Percentiles rank a stretch among this genome's conserved stretches.
phyloP scores from a whole-genome alignment of 345 rosid genomes.

The Populus nigra region DNA sequence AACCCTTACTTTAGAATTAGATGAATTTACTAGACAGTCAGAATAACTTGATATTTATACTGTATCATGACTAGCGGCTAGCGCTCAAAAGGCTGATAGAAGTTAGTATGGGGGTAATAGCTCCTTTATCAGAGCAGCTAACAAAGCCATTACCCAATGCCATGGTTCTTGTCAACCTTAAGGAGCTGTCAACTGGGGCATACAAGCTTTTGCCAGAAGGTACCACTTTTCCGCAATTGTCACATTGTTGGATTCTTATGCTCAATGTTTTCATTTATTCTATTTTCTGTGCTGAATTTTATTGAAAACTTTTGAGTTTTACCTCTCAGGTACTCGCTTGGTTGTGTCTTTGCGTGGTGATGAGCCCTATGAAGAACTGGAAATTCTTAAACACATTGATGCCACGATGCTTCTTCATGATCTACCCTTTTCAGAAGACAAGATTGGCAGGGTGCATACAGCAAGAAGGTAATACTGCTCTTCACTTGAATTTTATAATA shows the following conservation, averaged over 20 bases:
- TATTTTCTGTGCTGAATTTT: constrained; percentile 1
- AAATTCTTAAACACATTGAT: constrained; percentile 65
- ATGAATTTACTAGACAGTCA: not conserved
- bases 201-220: constrained; percentile 97
- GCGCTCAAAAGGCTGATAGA: constrained; percentile 92
- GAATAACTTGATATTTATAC: constrained; percentile 22
- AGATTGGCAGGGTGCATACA: constrained; percentile 84
- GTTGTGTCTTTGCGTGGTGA: constrained; percentile 82
- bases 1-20: constrained; percentile 19
- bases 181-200: constrained; percentile 84
- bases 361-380: constrained; percentile 70
- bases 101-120: constrained; percentile 85
- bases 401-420: constrained; percentile 85
- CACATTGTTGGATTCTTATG: constrained; percentile 1
- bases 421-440: constrained; percentile 66
- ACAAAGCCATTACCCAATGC: constrained; percentile 94
- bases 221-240: constrained; percentile 27
- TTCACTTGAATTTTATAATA: constrained; percentile 3
- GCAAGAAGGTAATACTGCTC: constrained; percentile 72
- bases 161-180: constrained; percentile 83
- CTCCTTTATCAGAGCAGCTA: constrained; percentile 91
- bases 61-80: constrained; percentile 56
- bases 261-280: constrained; percentile 2
- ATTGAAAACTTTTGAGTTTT: constrained; percentile 6
- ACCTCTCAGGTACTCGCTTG: constrained; percentile 75